Evolutionary conservation across 1,284 basidiomycete genomes (phyloP).

Genomic region (Pascua guehoae): DNA sequence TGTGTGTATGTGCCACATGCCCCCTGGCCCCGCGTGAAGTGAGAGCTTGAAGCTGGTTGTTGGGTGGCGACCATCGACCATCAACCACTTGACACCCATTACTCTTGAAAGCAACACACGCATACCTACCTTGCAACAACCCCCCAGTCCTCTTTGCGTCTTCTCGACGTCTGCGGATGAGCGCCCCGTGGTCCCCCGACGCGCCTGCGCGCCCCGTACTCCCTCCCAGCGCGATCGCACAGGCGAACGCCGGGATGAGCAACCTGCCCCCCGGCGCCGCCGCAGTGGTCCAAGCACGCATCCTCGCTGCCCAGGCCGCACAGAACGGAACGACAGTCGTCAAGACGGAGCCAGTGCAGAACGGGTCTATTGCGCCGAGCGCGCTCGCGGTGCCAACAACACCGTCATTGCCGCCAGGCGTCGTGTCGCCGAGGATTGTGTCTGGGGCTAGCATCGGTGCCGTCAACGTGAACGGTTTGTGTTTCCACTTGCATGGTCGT

Average conservation of each 20-base stretch:
- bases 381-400: neutral
- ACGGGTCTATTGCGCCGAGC: constrained; percentile 6
- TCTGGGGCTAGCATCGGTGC: neutral
- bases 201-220: neutral
- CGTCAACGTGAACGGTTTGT: constrained; percentile 19
- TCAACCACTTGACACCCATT: no score
- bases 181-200: constrained; percentile 6
- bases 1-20: no score
- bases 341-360: constrained; percentile 5
- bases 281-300: neutral
- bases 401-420: no score
- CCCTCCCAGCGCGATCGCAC: constrained; percentile 8
- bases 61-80: no score
- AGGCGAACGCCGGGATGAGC: constrained; percentile 8
- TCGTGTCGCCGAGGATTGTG: no score
- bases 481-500: no score
- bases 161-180: neutral
- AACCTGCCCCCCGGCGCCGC: neutral
- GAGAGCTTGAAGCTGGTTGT: no score
- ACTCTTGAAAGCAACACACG: no score
- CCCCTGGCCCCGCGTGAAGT: no score
- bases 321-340: neutral
- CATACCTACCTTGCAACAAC: no score
- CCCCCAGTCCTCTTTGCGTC: no score
- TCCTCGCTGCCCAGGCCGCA: neutral